A percentile compares a stretch with the other conserved stretches of the same genome.
These are phyloP conservation scores for Hordeum vulgare DNA, from an alignment of 176 grass and related monocot genomes.

Conservation along the genomic window MorexV3_pseudomolecules_assembly NC_058522.1:520994049-520994548, in stretches of 20 bases:
- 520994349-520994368: neutral
- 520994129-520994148: constrained; percentile 83
- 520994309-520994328: constrained; percentile 22
- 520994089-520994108: constrained; percentile 30
- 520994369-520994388: constrained; percentile 16
- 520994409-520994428: neutral
- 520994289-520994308: neutral
- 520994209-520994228: constrained; percentile 65
- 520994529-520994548: neutral
- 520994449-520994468: constrained; percentile 34
- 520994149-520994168: constrained; percentile 74
- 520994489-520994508: constrained; percentile 13
- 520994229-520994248: constrained; percentile 50
- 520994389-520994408: constrained; percentile 19
- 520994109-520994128: constrained; percentile 37
- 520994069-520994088: constrained; percentile 72
- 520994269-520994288: neutral
- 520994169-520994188: constrained; percentile 55
- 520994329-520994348: neutral
- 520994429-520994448: neutral
- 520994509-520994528: neutral
- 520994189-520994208: constrained; percentile 52
- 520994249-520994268: constrained; percentile 54
- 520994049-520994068: constrained; percentile 85
- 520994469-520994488: constrained; percentile 22